Evolutionary conservation across 1,284 basidiomycete species (phyloP), one percentile per base, ranked within the genome.

Genomic region (Pterula multifida): DNA sequence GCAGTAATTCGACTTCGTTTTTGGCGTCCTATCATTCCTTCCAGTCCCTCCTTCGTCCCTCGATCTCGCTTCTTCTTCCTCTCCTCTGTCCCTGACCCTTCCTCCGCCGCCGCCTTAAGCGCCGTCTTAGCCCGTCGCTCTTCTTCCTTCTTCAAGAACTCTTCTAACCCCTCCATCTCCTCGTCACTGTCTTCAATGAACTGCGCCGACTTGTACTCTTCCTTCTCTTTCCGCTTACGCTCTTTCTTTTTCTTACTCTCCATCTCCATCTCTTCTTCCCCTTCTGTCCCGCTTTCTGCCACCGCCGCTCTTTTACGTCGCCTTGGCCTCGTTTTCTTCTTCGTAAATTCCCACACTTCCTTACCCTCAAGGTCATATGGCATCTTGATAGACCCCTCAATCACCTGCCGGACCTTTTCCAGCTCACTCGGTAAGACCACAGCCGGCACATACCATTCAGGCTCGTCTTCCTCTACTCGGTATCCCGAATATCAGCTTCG

Each of bases 121-220:
- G 70, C 68, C 55, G 72, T 76, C 59, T 68, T 69, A 56, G 69
- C 68, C 47, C 80, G 66, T 45, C 79, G 60, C 64, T 67, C 63
- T 65, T 65, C 69, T 61, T 88, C 84, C 50, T 64, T 67, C 54
- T 68, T 85, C 55, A 91, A 80, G 73, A 95, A 95, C 3, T 69
- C 74, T 45, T 85, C 83, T 63, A 85, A 11, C 13, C 45, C 45
- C 22, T 75, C 85, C 53, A 77, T 76, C 62, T 89, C 88, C 54
- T 73, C 86, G 59, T 95, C 91, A 56, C 86, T 89, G 64, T 94
- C 90, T 60, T 85, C 78, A 61, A 94, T 91, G 62, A 93, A 90
- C 62, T 90, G 85, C 3, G 91, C 90, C 11, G 82, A 86, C 66
- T 92, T 92, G 73, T 86, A 93, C 51, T 70, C 65, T 64, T 81